Percentiles rank a stretch among this genome's conserved stretches.
Conservation (phyloP, 2,329 filamentous ascomycete species). For the Lasiodiplodia gonubiensis region DNA sequence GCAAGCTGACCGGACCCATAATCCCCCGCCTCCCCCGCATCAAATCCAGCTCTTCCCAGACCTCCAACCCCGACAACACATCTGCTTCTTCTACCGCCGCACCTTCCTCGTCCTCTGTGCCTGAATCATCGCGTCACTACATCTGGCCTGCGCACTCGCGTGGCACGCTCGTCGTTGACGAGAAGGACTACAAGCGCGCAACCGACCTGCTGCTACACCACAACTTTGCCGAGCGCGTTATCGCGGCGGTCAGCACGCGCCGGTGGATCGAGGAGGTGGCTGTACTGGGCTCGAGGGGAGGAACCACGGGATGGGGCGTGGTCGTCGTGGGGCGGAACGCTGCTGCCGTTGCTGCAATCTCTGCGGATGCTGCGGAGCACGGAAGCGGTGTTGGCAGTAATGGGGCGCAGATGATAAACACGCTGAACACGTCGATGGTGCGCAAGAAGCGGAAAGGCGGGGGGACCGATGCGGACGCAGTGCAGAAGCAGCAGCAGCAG, state of each 20-base stretch:
- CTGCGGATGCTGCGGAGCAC: neutral
- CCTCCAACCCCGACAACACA: slow-evolving; percentile 36
- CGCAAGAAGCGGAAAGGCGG: slow-evolving; percentile 44
- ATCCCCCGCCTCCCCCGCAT: slow-evolving; percentile 67
- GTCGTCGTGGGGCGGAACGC: neutral
- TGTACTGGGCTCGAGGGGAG: slow-evolving; percentile 34
- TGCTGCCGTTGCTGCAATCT: neutral
- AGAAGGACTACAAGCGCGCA: slow-evolving; percentile 69
- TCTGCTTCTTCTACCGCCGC: slow-evolving; percentile 48
- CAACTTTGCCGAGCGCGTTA: slow-evolving; percentile 71
- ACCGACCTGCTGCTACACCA: slow-evolving; percentile 73
- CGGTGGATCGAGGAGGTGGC: slow-evolving; percentile 74
- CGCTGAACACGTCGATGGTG: slow-evolving; percentile 38
- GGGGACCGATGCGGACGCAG: neutral
- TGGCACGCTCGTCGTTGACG: slow-evolving; percentile 67
- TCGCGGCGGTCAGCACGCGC: slow-evolving; percentile 67
- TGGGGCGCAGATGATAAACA: neutral
- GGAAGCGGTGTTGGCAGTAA: neutral
- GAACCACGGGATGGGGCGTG: neutral
- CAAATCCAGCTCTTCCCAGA: slow-evolving; percentile 58
- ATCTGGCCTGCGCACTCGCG: slow-evolving; percentile 67
- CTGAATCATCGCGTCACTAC: slow-evolving; percentile 66
- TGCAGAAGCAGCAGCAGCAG: neutral
- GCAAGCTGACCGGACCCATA: slow-evolving; percentile 64
- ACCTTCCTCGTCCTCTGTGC: slow-evolving; percentile 48